Base-by-base conservation (phyloP, 495 filamentous ascomycete species). In the Lasiosphaeria hispida region DNA sequence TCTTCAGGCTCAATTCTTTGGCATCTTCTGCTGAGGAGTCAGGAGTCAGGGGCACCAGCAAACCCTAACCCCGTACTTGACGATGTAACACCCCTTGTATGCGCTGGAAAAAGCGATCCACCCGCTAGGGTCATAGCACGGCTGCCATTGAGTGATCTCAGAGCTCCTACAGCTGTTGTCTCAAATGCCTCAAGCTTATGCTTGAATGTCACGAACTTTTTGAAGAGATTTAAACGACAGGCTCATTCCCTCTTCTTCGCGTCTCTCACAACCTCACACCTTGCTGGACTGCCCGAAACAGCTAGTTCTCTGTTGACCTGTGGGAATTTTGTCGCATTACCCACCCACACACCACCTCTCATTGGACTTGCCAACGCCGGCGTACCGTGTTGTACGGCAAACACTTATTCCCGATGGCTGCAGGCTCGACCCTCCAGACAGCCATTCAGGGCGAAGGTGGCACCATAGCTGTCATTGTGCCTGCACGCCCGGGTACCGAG, bases 391-490 rank as follows among this genome's bases (percentile, higher is more conserved):
- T 5, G 23, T 5, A 30, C 23, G 23, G 5, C 23, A 30, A 30
- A 2, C 23, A 30, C 5, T 33, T 34, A 37, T 36, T 50, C 15
- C 47, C 47, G 13, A 10, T 74, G 68, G 44, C 63, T 37, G 43
- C 45, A 55, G 18, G 7, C 14, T 50, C 69, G 23, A 77, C 76
- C 10, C 71, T 79, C 56, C 67, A 78, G 60, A 68, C 68, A 43
- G 72, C 75, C 56, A 70, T 77, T 53, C 67, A 75, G 17, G 75
- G 77, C 65, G 66, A 64, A 17, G 58, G 56, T 43, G 65, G 62
- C 54, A 61, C 72, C 11, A 69, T 73, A 36, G 88, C 88, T 34
- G 77, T 92, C 65, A 86, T 92, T 63, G 77, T 92, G 50, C 88
- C 89, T 41, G 75, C 75, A 39, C 79, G 79, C 33, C 73, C 86